These are phyloP conservation scores for Telopea speciosissima DNA, from an alignment of 177 flowering plant species.

Conservation along the genomic window DNA sequence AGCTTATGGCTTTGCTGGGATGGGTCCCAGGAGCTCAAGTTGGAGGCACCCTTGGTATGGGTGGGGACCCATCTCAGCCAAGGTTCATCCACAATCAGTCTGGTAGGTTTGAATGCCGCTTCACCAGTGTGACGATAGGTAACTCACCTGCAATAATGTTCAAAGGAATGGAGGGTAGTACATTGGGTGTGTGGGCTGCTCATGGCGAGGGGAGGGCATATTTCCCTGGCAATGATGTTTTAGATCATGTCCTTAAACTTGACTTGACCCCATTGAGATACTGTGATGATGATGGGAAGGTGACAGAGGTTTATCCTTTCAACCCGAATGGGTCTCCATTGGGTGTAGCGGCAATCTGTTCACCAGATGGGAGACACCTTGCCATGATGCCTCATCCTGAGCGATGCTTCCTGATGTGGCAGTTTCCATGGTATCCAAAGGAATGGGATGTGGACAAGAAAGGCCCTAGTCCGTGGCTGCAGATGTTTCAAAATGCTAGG, in stretches of 20 bases:
- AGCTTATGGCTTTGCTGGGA: slow-evolving; percentile 81
- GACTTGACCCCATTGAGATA: slow-evolving; percentile 79
- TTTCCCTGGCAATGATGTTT: slow-evolving; percentile 66
- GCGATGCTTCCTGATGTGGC: slow-evolving; percentile 96
- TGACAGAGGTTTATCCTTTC: slow-evolving; percentile 75
- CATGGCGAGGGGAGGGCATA: slow-evolving; percentile 97
- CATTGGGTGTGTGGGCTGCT: slow-evolving; percentile 94
- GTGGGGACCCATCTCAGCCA: slow-evolving; percentile 71
- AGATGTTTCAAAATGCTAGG: slow-evolving; percentile 90
- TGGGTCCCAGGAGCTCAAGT: slow-evolving; percentile 79
- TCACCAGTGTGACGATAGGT: slow-evolving; percentile 70
- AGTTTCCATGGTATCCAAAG: slow-evolving; percentile 88
- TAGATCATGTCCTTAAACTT: slow-evolving; percentile 38
- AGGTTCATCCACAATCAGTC: slow-evolving; percentile 80
- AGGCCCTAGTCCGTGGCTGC: slow-evolving; percentile 92
- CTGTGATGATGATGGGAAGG: slow-evolving; percentile 72
- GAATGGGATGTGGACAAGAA: slow-evolving; percentile 68
- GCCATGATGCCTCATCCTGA: slow-evolving; percentile 99
- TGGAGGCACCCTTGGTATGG: slow-evolving; percentile 56
- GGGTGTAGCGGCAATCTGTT: slow-evolving; percentile 78
- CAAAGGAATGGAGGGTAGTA: slow-evolving; percentile 90
- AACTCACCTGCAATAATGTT: slow-evolving; percentile 83
- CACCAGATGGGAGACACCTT: slow-evolving; percentile 77
- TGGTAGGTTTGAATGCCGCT: slow-evolving; percentile 92
- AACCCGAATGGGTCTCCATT: slow-evolving; percentile 86